phyloP scores from a whole-genome alignment of 805 yeast species.

The Candida vaughaniae region DNA sequence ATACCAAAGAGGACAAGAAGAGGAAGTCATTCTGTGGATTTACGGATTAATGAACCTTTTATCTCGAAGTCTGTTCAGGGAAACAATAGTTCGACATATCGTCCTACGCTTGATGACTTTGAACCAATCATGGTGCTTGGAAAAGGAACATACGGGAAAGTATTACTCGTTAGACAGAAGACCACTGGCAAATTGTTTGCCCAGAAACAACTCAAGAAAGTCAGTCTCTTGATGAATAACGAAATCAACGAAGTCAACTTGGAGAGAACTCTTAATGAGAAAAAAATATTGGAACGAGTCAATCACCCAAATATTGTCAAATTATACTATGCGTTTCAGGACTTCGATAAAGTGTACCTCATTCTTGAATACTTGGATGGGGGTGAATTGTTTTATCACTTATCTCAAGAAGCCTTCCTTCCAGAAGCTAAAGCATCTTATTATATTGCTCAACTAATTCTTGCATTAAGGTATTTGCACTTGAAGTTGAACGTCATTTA shows the following conservation, averaged over 20 bases:
- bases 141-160: constrained; percentile 45
- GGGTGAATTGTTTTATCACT: constrained; percentile 46
- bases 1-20: constrained; percentile 8
- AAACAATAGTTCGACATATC: constrained; percentile 7
- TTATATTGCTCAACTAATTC: constrained; percentile 42
- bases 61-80: constrained; percentile 12
- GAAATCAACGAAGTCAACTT: constrained; percentile 22
- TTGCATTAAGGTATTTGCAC: constrained; percentile 42
- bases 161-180: constrained; percentile 37
- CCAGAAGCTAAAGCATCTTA: constrained; percentile 38
- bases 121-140: constrained; percentile 45
- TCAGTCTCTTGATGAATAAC: constrained; percentile 28
- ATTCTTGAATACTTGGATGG: constrained; percentile 46
- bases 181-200: constrained; percentile 41
- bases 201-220: constrained; percentile 43
- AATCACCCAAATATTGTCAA: constrained; percentile 45
- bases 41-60: constrained; percentile 13
- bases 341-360: constrained; percentile 41
- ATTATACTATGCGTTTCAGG: constrained; percentile 45
- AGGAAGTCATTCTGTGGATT: constrained; percentile 14
- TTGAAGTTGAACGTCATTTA: constrained; percentile 37
- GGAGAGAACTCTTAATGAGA: constrained; percentile 40
- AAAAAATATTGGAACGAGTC: constrained; percentile 39
- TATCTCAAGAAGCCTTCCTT: constrained; percentile 25
- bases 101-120: constrained; percentile 31